Conservation (phyloP, 352 stramenopile species). For the Phytopythium mirpurense region DNA sequence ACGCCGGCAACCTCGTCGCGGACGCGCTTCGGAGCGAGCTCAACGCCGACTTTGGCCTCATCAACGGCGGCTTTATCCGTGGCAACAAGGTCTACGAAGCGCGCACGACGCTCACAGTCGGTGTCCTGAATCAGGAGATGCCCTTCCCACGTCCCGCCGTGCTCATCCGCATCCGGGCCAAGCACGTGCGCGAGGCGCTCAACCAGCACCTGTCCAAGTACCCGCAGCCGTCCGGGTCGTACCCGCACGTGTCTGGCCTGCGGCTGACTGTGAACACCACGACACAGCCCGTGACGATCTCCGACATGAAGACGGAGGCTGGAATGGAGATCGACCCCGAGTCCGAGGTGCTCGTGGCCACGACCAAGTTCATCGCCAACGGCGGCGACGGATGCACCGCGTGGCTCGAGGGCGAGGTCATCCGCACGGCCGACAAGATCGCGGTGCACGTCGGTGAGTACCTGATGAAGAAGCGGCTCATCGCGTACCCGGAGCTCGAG, state of each 20-base stretch:
- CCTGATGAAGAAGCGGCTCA: constrained; percentile 62
- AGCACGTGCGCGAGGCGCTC: constrained; percentile 46
- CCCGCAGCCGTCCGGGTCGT: constrained; percentile 46
- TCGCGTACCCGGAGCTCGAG: constrained; percentile 55
- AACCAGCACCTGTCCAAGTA: constrained; percentile 56
- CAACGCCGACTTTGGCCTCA: constrained; percentile 42
- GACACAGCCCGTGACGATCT: constrained; percentile 19
- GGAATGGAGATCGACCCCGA: constrained; percentile 51
- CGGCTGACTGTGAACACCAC: constrained; percentile 11
- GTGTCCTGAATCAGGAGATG: constrained; percentile 64
- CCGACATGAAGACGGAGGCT: constrained; percentile 35
- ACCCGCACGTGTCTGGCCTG: constrained; percentile 61
- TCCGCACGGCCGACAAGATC: constrained; percentile 45
- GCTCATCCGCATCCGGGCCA: constrained; percentile 40
- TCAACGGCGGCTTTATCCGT: constrained; percentile 80
- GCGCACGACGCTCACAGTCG: constrained; percentile 42
- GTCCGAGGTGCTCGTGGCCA: constrained; percentile 53
- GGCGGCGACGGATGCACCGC: constrained; percentile 73
- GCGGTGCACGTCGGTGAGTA: constrained; percentile 43
- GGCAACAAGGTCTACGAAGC: constrained; percentile 58
- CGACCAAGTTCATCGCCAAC: constrained; percentile 73
- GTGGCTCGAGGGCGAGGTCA: constrained; percentile 57
- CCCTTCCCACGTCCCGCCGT: constrained; percentile 52
- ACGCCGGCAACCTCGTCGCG: constrained; percentile 54
- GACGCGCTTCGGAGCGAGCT: constrained; percentile 57